Conservation (phyloP, 1,139 yeast genomes). For the Candida anutae region DNA sequence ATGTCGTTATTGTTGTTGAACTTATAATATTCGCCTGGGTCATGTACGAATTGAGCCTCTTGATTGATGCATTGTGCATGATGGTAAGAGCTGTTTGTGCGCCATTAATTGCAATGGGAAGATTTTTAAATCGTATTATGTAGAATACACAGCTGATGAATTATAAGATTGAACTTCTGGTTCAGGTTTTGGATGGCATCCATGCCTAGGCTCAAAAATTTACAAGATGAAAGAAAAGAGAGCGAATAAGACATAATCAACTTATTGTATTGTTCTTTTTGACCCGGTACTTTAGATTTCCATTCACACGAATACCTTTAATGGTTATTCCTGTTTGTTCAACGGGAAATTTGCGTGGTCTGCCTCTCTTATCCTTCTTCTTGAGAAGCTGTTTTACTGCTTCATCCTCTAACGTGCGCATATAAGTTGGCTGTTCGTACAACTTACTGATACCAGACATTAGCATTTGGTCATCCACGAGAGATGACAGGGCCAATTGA, state of each 20-base stretch:
- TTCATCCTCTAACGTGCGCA: slow-evolving; percentile 26
- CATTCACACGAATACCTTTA: slow-evolving; percentile 38
- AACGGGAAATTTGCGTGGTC: slow-evolving; percentile 46
- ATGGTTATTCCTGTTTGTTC: slow-evolving; percentile 44
- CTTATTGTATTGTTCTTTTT: slow-evolving; percentile 3
- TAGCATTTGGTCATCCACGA: too few species aligned
- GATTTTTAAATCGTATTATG: slow-evolving; percentile 37
- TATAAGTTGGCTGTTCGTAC: slow-evolving; percentile 21
- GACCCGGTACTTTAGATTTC: slow-evolving; percentile 20
- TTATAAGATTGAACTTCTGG: too few species aligned
- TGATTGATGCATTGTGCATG: slow-evolving; percentile 41
- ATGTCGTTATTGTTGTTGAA: slow-evolving; percentile 32
- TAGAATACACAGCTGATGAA: too few species aligned
- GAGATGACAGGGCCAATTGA: neutral
- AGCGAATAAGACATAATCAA: neutral
- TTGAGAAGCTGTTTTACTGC: slow-evolving; percentile 32
- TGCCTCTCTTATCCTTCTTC: slow-evolving; percentile 40
- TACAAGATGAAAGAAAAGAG: slow-evolving; percentile 1
- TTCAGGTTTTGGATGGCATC: too few species aligned
- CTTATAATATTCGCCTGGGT: slow-evolving; percentile 36
- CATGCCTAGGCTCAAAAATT: too few species aligned
- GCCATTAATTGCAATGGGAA: slow-evolving; percentile 41
- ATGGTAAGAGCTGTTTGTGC: slow-evolving; percentile 42
- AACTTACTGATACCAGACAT: slow-evolving; percentile 9
- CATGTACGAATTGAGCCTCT: slow-evolving; percentile 33